Evolutionary conservation across 2,329 filamentous ascomycete genomes (phyloP).

Genomic region (Clarireedia paspali): DNA sequence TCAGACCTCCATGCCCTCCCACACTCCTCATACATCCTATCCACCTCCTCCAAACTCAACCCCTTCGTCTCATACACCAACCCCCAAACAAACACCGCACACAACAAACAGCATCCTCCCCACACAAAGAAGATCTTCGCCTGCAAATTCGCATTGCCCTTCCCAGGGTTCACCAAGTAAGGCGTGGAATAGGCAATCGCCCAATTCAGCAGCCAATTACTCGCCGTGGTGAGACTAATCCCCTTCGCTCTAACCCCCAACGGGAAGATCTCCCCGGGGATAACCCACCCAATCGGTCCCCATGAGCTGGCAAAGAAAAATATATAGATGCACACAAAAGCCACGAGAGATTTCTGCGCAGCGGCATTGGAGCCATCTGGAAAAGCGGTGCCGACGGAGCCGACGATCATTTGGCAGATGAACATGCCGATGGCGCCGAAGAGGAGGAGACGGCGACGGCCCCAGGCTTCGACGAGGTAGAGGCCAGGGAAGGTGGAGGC

Average conservation of each 20-base stretch:
- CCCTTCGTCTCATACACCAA: constrained; percentile 63
- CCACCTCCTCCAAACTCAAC: constrained; percentile 62
- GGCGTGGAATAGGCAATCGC: constrained; percentile 61
- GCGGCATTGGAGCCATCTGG: constrained; percentile 32
- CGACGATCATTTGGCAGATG: constrained; percentile 79
- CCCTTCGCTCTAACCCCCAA: constrained; percentile 60
- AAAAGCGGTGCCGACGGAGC: constrained; percentile 44
- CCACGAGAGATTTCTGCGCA: constrained; percentile 38
- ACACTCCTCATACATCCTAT: constrained; percentile 43
- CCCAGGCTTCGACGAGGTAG: constrained; percentile 77
- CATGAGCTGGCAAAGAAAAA: constrained; percentile 9
- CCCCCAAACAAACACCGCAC: constrained; percentile 46
- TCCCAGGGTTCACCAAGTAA: constrained; percentile 50
- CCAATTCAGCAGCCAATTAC: constrained; percentile 86
- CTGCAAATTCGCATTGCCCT: constrained; percentile 29
- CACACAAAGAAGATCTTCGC: constrained; percentile 43
- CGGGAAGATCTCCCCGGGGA: constrained; percentile 85
- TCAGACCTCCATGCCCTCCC: constrained; percentile 1
- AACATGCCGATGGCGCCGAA: constrained; percentile 76
- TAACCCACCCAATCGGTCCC: constrained; percentile 53
- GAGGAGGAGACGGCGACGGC: constrained; percentile 72
- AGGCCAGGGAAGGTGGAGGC: constrained; percentile 72
- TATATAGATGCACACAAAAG: constrained; percentile 53
- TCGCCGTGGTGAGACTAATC: constrained; percentile 76
- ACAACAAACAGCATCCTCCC: constrained; percentile 46